Evolutionary conservation across 2,329 filamentous ascomycete genomes (phyloP).

Genomic region (Venturiaceae sp.): DNA sequence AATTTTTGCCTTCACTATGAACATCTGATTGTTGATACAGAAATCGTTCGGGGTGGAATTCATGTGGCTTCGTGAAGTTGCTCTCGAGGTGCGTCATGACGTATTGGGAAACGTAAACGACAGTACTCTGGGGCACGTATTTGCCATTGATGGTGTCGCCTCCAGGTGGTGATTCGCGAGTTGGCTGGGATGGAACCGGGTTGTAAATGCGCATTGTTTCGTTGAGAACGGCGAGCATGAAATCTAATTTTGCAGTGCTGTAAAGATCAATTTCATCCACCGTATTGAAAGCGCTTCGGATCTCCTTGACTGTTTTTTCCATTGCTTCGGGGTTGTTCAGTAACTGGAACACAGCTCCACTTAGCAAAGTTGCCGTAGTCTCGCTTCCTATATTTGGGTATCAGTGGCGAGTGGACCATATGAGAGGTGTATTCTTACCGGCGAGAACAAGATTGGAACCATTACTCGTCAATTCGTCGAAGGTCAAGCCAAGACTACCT

Average conservation of each 20-base stretch:
- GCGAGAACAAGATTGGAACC: conserved; percentile 14
- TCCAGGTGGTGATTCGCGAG: conserved; percentile 16
- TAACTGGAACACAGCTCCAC: background rate
- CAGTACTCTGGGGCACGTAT: conserved; percentile 18
- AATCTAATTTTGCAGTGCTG: background rate
- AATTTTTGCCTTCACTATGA: background rate
- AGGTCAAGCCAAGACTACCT: background rate
- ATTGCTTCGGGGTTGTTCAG: background rate
- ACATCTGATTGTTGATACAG: background rate
- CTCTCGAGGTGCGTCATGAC: background rate
- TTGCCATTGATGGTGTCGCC: conserved; percentile 19
- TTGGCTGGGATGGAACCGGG: conserved; percentile 14
- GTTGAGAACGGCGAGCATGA: conserved; percentile 5
- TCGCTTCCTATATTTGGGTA: conserved; percentile 4
- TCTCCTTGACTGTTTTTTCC: background rate
- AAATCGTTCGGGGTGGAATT: conserved; percentile 1
- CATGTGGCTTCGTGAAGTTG: background rate
- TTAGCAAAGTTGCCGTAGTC: conserved; percentile 4
- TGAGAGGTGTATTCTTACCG: no score
- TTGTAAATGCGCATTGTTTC: conserved; percentile 7
- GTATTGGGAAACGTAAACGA: conserved; percentile 4
- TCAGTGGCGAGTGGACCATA: background rate
- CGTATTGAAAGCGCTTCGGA: background rate
- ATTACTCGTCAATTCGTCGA: background rate
- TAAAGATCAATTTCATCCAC: background rate